Conservation (phyloP, 805 yeast genomes). For the Yamadazyma sp. region DNA sequence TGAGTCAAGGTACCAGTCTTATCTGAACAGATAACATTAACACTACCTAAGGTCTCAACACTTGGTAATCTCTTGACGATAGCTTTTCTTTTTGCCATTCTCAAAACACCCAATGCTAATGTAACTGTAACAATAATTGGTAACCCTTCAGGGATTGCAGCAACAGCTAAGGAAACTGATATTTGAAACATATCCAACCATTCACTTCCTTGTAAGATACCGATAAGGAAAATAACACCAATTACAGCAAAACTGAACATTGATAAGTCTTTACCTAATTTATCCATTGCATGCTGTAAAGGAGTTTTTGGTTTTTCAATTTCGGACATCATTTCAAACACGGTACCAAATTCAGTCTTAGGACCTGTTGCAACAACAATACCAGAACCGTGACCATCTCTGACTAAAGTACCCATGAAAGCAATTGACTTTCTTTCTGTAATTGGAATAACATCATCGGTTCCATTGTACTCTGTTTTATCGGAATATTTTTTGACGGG, state of each 20-base stretch:
- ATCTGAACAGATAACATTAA: slow-evolving; percentile 89
- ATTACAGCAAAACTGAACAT: slow-evolving; percentile 80
- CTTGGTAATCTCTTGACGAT: slow-evolving; percentile 92
- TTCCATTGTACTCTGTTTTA: slow-evolving; percentile 6
- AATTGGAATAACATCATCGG: slow-evolving; percentile 45
- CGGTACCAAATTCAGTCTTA: slow-evolving; percentile 90
- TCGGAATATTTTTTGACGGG: slow-evolving; percentile 72
- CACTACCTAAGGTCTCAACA: slow-evolving; percentile 93
- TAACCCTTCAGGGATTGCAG: slow-evolving; percentile 98
- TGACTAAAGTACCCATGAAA: slow-evolving; percentile 95
- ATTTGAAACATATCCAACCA: slow-evolving; percentile 99
- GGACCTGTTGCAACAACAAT: slow-evolving; percentile 88
- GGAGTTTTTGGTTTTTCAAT: slow-evolving; percentile 99
- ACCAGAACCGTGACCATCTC: slow-evolving; percentile 95
- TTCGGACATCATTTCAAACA: slow-evolving; percentile 90
- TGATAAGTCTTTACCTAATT: slow-evolving; percentile 87
- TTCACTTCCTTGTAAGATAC: slow-evolving; percentile 85
- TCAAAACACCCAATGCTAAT: slow-evolving; percentile 87
- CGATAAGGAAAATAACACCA: slow-evolving; percentile 88
- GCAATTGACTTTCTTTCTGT: slow-evolving; percentile 78
- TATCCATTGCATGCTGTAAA: slow-evolving; percentile 91
- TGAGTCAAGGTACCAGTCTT: slow-evolving; percentile 83
- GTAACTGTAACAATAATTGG: slow-evolving; percentile 98
- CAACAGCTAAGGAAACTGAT: slow-evolving; percentile 95
- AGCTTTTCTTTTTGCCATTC: slow-evolving; percentile 95